These are phyloP conservation scores for Scedosporium dehoogii DNA, from an alignment of 2,329 filamentous ascomycete species.

Conservation along the genomic window DNA sequence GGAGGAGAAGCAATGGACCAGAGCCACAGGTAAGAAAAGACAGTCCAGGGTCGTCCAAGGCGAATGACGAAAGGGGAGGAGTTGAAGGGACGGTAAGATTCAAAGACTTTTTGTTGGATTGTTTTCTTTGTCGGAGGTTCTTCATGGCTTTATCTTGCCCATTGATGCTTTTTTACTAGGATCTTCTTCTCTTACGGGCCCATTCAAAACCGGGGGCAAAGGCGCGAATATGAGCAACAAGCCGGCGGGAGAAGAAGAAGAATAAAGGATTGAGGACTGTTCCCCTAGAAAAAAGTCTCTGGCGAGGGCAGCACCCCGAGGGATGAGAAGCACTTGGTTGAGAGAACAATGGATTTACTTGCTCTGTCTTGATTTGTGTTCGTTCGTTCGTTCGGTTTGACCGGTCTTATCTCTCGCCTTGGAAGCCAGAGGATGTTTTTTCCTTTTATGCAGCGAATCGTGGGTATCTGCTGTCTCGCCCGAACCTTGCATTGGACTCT, in stretches of 20 bases:
- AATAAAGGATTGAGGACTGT: neutral
- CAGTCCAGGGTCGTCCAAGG: neutral
- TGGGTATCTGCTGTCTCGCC: too few relatives aligned
- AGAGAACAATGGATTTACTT: neutral
- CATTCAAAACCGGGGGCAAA: neutral
- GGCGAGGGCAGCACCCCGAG: neutral
- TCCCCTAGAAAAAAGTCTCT: neutral
- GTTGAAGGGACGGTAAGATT: neutral
- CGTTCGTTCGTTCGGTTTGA: neutral
- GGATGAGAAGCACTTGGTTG: neutral
- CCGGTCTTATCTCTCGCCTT: too few relatives aligned
- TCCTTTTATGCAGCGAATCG: too few relatives aligned
- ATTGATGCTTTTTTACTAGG: too few relatives aligned
- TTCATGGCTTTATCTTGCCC: neutral
- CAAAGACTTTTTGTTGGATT: slow-evolving; percentile 10
- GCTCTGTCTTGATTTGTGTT: neutral
- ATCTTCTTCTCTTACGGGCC: neutral
- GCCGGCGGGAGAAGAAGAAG: neutral
- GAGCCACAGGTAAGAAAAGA: neutral
- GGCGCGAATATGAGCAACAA: neutral
- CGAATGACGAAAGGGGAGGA: neutral
- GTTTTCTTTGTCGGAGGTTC: slow-evolving; percentile 3
- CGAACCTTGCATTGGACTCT: too few relatives aligned
- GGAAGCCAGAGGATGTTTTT: too few relatives aligned
- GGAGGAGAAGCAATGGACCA: neutral